phyloP scores from a whole-genome alignment of 2,329 filamentous ascomycete genomes.

The Fusarium pilosicola region DNA sequence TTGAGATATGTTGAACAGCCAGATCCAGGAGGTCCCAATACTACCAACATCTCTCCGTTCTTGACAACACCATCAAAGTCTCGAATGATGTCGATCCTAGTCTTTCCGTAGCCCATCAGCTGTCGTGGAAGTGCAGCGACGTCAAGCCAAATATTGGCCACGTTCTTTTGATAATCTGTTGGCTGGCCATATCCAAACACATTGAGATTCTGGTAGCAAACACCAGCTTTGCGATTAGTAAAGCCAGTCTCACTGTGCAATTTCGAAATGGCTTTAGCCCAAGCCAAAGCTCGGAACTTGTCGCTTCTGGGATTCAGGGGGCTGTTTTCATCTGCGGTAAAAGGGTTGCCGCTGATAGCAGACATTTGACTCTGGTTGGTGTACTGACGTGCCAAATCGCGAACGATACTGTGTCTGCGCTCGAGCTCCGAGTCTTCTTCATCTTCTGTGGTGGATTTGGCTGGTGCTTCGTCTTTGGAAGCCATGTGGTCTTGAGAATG shows the following conservation, averaged over 20 bases:
- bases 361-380: conserved; percentile 64
- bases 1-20: conserved; percentile 86
- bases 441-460: conserved; percentile 35
- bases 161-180: conserved; percentile 75
- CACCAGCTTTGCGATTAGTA: conserved; percentile 55
- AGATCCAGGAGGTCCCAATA: conserved; percentile 73
- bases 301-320: conserved; percentile 55
- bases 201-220: conserved; percentile 71
- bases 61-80: conserved; percentile 72
- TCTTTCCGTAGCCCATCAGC: conserved; percentile 62
- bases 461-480: not conserved
- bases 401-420: conserved; percentile 51
- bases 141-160: conserved; percentile 67
- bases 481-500: not conserved
- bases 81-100: conserved; percentile 71
- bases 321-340: conserved; percentile 52
- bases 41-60: conserved; percentile 77
- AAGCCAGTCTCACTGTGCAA: conserved; percentile 27
- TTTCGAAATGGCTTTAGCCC: conserved; percentile 37
- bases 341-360: conserved; percentile 41
- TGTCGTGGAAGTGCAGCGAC: conserved; percentile 54
- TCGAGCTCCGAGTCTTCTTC: conserved; percentile 53
- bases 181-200: conserved; percentile 74
- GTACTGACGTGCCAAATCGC: conserved; percentile 61
- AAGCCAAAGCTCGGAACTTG: conserved; percentile 31